Base-by-base conservation (phyloP, 1,284 basidiomycete species). In the Mycosarcoma mackinlayi region DNA sequence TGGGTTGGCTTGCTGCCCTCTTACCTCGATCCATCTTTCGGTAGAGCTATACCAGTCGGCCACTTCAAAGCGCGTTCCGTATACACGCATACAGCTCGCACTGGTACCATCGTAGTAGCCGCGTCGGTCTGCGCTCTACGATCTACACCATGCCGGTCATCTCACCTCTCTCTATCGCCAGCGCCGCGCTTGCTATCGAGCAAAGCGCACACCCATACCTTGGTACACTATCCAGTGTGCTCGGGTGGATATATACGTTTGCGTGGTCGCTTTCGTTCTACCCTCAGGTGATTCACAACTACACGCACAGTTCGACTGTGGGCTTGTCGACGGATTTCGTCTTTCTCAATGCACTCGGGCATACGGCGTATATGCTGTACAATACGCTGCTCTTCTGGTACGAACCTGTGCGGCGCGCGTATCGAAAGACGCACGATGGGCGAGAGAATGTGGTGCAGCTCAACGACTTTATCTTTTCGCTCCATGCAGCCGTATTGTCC, bases 241-340 rank as follows among this genome's bases (percentile, higher is more conserved):
- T 80, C 7, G 79, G 79, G 3, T 81, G 79, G 79, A 47, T 57
- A 13, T 81, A 81, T 40, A 68, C 66, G 0, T 3, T 71, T 1
- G 67, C 73, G n/a, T 81, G 79, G 79, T 66, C 68, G 9, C 30
- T 65, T 2, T 75, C 71, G n/a, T 81, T 81, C 64, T 79, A 76
- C 33, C 79, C 79, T 7, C 79, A 81, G 51, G 52, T 74, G 16
- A 44, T 78, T 8, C 50, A 62, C 31, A 79, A 79, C 35, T 53
- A 64, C 16, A 13, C 30, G 3, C 31, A 52, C 23, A 52, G 50
- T 14, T 73, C 75, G 1, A 59, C 66, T 0, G 13, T 44, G 10
- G 79, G 79, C 4, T 39, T 81, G 3, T 76, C 73, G 1, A 35
- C 58, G 27, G 79, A 81, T 56, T 81, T 76, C 44, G 58, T 78